A percentile compares a stretch with the other conserved stretches of the same genome.
These are phyloP conservation scores for Pulveroboletus frians DNA, from an alignment of 768 basidiomycete species.

Conservation along the genomic window DNA sequence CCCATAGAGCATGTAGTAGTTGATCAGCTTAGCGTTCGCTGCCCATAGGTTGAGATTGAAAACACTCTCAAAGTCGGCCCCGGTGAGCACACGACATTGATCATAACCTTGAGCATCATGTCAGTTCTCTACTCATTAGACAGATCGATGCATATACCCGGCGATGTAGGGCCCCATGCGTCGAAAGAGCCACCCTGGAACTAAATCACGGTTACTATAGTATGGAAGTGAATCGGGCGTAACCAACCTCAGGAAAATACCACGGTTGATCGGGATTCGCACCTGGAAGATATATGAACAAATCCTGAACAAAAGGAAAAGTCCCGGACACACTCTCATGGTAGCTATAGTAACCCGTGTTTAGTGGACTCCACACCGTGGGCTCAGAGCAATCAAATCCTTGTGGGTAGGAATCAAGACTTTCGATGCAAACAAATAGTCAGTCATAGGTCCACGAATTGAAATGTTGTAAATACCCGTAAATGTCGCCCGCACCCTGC, in stretches of 20 bases:
- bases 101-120: constrained; percentile 45
- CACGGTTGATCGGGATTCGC: constrained; percentile 49
- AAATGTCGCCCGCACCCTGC: constrained; percentile 63
- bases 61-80: constrained; percentile 70
- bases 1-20: constrained; percentile 85
- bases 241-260: constrained; percentile 64
- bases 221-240: not conserved
- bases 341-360: constrained; percentile 58
- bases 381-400: constrained; percentile 79
- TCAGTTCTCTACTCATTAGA: constrained; percentile 1
- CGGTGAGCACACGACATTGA: constrained; percentile 61
- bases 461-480: constrained; percentile 43
- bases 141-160: constrained; percentile 37
- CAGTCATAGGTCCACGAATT: not conserved
- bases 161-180: constrained; percentile 73
- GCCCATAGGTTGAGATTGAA: constrained; percentile 79
- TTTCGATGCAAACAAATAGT: constrained; percentile 14
- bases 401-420: constrained; percentile 71
- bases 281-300: constrained; percentile 34
- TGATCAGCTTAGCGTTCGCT: constrained; percentile 74
- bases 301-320: not conserved
- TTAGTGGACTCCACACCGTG: constrained; percentile 57
- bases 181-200: constrained; percentile 78
- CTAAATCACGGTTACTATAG: constrained; percentile 28
- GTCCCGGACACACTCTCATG: constrained; percentile 37